Base-by-base conservation (phyloP, 129 eudicot species). In the Arctium lappa region DNA sequence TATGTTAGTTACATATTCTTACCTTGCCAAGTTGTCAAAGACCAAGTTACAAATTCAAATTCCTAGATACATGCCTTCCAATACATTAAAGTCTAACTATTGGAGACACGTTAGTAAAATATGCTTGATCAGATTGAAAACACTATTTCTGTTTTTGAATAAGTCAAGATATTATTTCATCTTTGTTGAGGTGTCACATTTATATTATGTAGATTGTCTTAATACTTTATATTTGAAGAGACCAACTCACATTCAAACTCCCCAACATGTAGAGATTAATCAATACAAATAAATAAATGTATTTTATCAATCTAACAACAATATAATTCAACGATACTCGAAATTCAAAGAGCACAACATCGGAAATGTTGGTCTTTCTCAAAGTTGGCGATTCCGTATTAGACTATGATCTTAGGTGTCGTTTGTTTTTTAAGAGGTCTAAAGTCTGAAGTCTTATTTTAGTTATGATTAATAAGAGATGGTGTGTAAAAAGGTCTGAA, bases 121-220 rank as follows among this genome's bases (percentile, higher is more conserved):
- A 27, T 36, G 37, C 39, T 38, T 63, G 62, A 65, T 63, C 73
- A 78, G 40, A 40, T 22, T 65, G 73, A 29, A 12, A 78, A 66
- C 18, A 63, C 31, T 29, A 71, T 30, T 6, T 18, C 5, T 69
- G 56, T 72, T 48, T 80, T 46, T 71, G 30, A 80, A n/a, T 5
- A 36, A 77, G 72, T 60, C 56, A 62, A 77, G 22, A 36, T 62
- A 78, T 39, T 62, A 63, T 36, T 10, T 78, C 62, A 65, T 66
- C 6, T 12, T 40, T 66, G 29, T 78, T 1, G 13, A 78, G 74
- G 74, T 78, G 82, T 78, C 82, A 1, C 27, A 22, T 63, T 78
- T 65, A 11, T 65, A 78, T 62, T 66, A 63, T 27, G 4, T 27
- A 8, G 63, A 40, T 65, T 78, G 82, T 78, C 82, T 22, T 65